Conservation (phyloP, 306 rosid genomes). For the Arachis stenosperma region DNA sequence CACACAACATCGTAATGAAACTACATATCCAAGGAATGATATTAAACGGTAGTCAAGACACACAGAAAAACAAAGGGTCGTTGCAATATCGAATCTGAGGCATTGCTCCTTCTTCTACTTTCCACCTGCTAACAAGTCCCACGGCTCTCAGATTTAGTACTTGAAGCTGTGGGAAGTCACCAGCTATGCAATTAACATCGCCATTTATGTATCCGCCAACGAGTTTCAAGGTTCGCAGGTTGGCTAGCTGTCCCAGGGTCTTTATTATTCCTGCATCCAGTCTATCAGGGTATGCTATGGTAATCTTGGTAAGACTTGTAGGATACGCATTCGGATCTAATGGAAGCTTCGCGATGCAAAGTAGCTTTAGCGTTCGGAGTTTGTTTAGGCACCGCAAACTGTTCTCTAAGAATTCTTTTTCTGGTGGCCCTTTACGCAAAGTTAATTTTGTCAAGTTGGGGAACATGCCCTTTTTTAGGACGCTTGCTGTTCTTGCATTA, state of each 20-base stretch:
- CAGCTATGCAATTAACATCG: background rate
- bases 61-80: too few relatives aligned
- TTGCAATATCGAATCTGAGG: background rate
- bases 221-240: constrained; percentile 31
- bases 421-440: background rate
- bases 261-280: background rate
- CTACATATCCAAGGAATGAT: too few relatives aligned
- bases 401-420: too few relatives aligned
- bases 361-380: constrained; percentile 12
- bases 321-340: background rate
- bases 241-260: background rate
- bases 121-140: too few relatives aligned
- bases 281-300: background rate
- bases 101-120: background rate
- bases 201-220: background rate
- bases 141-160: constrained; percentile 19
- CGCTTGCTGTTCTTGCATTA: background rate
- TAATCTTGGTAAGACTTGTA: constrained; percentile 21
- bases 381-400: background rate
- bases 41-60: too few relatives aligned
- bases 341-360: background rate
- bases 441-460: constrained; percentile 29
- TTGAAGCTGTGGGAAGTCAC: constrained; percentile 7
- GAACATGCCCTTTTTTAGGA: background rate
- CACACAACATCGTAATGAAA: too few relatives aligned